Base-by-base conservation (phyloP, 1,139 yeast species). In the Blastobotrys buckinghamii region DNA sequence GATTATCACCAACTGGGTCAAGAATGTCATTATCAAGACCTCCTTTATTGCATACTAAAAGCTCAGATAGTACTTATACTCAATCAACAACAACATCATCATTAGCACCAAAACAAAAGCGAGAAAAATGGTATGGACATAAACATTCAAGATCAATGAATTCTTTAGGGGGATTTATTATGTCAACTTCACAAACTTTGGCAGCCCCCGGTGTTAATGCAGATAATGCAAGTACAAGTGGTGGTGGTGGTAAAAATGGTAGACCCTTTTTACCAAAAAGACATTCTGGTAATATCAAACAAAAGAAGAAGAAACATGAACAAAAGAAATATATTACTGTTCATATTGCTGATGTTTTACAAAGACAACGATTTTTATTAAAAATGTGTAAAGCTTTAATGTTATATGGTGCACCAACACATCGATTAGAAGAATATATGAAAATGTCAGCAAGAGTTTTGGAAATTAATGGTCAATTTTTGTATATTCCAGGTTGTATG, bases 361-460 rank as follows among this genome's bases (percentile, higher is more conserved):
- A 88, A 62, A 77, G 96, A 51, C 96, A 89, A 63, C 71, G 90
- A 48, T 90, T 90, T 59, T 82, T 90, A 50, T 70, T 89, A 61
- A 74, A 90, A 41, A 75, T 89, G 74, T 89, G 97, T 64, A 79
- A 85, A 48, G 95, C 96, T 0, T 72, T 89, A 49, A 89, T 90
- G 97, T 68, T 86, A 53, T 90, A 78, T 61, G 97, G 97, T 19
- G 97, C 97, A 0, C 97, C 97, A 4, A 87, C 96, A 0, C 97
- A 89, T 64, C 77, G 97, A 59, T 69, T 89, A 48, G 97, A 90
- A 64, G 97, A 88, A 62, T 89, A 87, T 65, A 81, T 89, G 87
- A 76, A 81, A 30, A 84, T 86, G 90, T 88, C 96, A 0, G 82
- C 95, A 19, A 75, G 95, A 51, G 96, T 88, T 8, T 72, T 89